Evolutionary conservation across 306 rosid species (phyloP), one percentile per base, ranked within the genome.

Genomic region (Cucumis cinereus): DNA sequence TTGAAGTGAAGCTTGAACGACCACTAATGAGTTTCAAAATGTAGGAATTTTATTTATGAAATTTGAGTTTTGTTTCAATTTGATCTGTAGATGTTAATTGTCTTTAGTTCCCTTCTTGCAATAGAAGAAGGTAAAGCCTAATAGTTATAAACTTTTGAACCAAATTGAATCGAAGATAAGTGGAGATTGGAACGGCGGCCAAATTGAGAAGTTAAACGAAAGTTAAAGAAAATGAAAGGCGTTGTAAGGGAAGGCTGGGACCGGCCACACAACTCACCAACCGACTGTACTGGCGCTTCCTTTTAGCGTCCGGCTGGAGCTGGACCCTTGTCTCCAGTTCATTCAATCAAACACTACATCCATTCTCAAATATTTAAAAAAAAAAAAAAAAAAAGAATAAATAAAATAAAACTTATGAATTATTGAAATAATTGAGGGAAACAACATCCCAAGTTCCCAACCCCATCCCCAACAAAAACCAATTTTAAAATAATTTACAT

Each of bases 291-390:
- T 64, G 50, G 28, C 49, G 12, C 71, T 64, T n/a, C 71, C 41
- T 67, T 67, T 38, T 22, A 40, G 54, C 54, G 54, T 67, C 74
- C 74, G 54, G 74, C 54, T 67, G 28, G 71, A 35, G 49, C 54
- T 67, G 73, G 50, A 67, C 74, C 74, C 74, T 67, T 67, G 33
- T 40, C 54, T 67, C 54, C 74, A 67, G n/a, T 40, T 67, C 74
- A 63, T 40, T 67, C 54, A 41, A 67, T 38, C 73, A 67, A 67
- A 67, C 73, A 38, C 26, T 40, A 1, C 3, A 1, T 30, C 6
- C 4, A 36, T 38, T 38, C 49, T 14, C 40, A n/a, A 7, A 7
- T 7, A 3, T n/a, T n/a, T 9, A 10, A 57, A 3, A 16, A 16
- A n/a, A n/a, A n/a, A n/a, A n/a, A n/a, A n/a, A n/a, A n/a, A n/a